Percentiles rank a stretch among this genome's conserved stretches.
These are phyloP conservation scores for Inonotus obliquus DNA, from an alignment of 1,284 basidiomycete genomes.

Conservation along the genomic window DNA sequence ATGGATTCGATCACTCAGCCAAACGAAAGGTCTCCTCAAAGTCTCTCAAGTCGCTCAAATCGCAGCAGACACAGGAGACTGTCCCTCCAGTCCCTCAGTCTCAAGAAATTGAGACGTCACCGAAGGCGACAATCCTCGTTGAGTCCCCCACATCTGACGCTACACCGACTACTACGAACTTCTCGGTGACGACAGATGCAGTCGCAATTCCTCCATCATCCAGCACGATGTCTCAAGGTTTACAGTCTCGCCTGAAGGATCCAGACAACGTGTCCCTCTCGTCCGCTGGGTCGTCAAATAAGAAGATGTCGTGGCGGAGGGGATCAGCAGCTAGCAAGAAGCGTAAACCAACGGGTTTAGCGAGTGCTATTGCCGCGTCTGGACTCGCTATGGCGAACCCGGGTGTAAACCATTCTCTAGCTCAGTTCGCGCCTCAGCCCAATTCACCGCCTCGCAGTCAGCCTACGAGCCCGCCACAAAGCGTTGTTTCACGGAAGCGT, in stretches of 20 bases:
- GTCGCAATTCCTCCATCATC: conserved; percentile 19
- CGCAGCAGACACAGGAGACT: conserved; percentile 10
- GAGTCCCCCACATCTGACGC: conserved; percentile 44
- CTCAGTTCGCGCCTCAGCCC: conserved; percentile 31
- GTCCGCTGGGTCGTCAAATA: conserved; percentile 33
- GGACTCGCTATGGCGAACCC: conserved; percentile 63
- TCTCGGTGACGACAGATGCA: conserved; percentile 26
- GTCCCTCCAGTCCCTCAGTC: conserved; percentile 21
- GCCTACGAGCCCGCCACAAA: conserved; percentile 7
- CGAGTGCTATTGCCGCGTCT: conserved; percentile 61
- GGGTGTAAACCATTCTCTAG: conserved; percentile 39
- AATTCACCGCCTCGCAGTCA: conserved; percentile 5
- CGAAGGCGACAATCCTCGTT: conserved; percentile 31
- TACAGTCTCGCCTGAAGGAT: conserved; percentile 31
- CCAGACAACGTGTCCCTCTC: conserved; percentile 37
- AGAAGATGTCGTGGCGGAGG: conserved; percentile 33
- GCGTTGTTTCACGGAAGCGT: background rate
- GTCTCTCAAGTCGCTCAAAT: conserved; percentile 23
- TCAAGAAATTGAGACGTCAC: background rate
- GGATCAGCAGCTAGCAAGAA: conserved; percentile 28
- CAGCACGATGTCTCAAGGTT: conserved; percentile 21
- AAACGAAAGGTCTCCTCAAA: conserved; percentile 16
- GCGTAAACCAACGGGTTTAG: conserved; percentile 47
- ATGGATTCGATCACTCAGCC: conserved; percentile 4
- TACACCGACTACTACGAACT: conserved; percentile 22